A percentile compares a stretch with the other conserved stretches of the same genome.
Conservation (phyloP, 1,284 basidiomycete genomes). For the Tilletia caries region DNA sequence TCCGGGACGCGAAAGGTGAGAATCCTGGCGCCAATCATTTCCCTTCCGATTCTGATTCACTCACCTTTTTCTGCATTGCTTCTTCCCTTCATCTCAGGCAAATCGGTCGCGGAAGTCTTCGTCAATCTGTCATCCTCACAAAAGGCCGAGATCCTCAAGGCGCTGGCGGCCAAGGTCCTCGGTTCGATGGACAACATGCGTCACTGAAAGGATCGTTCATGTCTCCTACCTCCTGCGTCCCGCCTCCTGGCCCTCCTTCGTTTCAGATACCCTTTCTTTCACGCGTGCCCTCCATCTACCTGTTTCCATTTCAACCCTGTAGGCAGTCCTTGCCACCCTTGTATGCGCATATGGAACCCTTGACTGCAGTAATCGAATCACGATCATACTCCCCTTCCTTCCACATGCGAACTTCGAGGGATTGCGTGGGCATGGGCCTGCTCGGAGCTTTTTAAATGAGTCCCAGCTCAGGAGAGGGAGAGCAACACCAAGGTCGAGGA, state of each 20-base stretch:
- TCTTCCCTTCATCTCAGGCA: slow-evolving; percentile 24
- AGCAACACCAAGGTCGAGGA: too few relatives aligned
- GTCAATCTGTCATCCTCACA: slow-evolving; percentile 70
- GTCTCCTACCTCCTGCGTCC: too few relatives aligned
- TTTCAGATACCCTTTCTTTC: not conserved
- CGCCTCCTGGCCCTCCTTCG: not conserved
- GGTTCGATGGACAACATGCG: slow-evolving; percentile 55
- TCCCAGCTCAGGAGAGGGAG: too few relatives aligned
- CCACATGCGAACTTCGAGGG: too few relatives aligned
- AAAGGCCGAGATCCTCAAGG: slow-evolving; percentile 78
- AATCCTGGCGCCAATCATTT: too few relatives aligned
- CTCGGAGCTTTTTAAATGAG: too few relatives aligned
- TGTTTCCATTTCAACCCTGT: not conserved
- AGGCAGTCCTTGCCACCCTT: not conserved
- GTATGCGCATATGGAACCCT: too few relatives aligned
- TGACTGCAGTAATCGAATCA: too few relatives aligned
- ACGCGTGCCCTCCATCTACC: not conserved
- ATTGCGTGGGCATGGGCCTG: too few relatives aligned
- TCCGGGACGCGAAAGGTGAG: slow-evolving; percentile 12
- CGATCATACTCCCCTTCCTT: too few relatives aligned
- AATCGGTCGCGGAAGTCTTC: slow-evolving; percentile 67
- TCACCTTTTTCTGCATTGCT: not conserved
- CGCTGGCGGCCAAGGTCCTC: slow-evolving; percentile 82
- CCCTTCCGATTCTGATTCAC: too few relatives aligned
- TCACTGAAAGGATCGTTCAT: not conserved